These are phyloP conservation scores for Calonectria hawksworthii DNA, from an alignment of 2,329 filamentous ascomycete genomes.

Conservation along the genomic window DNA sequence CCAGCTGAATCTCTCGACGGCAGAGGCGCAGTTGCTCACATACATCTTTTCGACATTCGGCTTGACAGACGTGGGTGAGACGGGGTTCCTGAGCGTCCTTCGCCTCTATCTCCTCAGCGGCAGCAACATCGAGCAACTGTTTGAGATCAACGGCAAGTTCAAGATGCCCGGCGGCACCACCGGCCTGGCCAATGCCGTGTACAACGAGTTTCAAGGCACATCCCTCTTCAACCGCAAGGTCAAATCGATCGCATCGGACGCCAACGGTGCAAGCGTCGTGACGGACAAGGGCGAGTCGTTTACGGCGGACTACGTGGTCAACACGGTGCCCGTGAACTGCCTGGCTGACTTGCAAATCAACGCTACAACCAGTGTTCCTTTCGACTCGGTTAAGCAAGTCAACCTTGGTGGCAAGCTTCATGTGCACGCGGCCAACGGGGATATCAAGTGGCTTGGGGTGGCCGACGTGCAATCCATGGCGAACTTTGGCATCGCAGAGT, in stretches of 20 bases:
- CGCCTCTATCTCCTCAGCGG: background rate
- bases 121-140: background rate
- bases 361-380: background rate
- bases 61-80: background rate
- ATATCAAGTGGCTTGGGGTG: background rate
- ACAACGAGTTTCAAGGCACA: background rate
- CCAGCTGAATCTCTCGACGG: background rate
- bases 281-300: background rate
- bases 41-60: background rate
- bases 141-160: background rate
- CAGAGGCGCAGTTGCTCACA: background rate
- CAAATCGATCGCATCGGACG: background rate
- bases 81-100: background rate
- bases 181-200: background rate
- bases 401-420: slow-evolving; percentile 1
- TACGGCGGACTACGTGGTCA: background rate
- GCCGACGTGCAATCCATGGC: no score
- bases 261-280: background rate
- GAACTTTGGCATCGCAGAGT: background rate
- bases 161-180: background rate
- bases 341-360: background rate
- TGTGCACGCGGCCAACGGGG: background rate
- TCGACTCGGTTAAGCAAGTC: background rate
- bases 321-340: background rate
- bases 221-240: background rate